Evolutionary conservation across 352 stramenopile genomes (phyloP).

Genomic region (Discostella stelligera): DNA sequence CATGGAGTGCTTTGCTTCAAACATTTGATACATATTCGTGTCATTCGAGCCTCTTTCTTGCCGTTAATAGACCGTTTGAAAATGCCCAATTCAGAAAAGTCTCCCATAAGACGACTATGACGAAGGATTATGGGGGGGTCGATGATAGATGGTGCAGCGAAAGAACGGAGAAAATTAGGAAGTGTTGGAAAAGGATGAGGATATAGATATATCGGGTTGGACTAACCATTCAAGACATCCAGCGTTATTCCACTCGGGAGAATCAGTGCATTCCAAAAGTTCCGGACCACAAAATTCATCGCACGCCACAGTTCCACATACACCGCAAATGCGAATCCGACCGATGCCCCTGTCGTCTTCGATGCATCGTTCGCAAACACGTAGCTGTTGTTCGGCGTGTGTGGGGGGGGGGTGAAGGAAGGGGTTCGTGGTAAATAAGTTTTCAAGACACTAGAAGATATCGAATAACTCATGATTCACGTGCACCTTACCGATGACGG

Average conservation of each 20-base stretch:
- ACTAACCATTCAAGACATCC: conserved; percentile 38
- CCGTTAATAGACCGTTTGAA: conserved; percentile 11
- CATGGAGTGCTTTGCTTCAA: conserved; percentile 32
- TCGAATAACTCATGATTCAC: background rate
- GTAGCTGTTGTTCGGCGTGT: background rate
- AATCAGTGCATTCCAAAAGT: conserved; percentile 43
- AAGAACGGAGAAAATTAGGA: background rate
- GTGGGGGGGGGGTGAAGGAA: background rate
- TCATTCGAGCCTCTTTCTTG: conserved; percentile 16
- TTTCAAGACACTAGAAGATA: no score
- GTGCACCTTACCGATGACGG: conserved; percentile 24
- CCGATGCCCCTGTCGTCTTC: conserved; percentile 27
- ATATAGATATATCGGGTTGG: background rate
- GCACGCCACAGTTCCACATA: conserved; percentile 39
- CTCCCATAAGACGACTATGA: conserved; percentile 6
- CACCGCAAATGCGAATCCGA: conserved; percentile 30
- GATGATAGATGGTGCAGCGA: background rate
- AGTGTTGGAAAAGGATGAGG: background rate
- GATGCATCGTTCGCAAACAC: conserved; percentile 41
- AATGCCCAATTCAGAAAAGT: conserved; percentile 39
- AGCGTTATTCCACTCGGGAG: conserved; percentile 42
- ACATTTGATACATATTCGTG: conserved; percentile 37
- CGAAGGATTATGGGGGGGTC: background rate
- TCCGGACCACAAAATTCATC: conserved; percentile 43
- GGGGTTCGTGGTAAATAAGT: background rate